These are phyloP conservation scores for Naganishia onofrii DNA, from an alignment of 768 basidiomycete species.

Conservation along the genomic window DNA sequence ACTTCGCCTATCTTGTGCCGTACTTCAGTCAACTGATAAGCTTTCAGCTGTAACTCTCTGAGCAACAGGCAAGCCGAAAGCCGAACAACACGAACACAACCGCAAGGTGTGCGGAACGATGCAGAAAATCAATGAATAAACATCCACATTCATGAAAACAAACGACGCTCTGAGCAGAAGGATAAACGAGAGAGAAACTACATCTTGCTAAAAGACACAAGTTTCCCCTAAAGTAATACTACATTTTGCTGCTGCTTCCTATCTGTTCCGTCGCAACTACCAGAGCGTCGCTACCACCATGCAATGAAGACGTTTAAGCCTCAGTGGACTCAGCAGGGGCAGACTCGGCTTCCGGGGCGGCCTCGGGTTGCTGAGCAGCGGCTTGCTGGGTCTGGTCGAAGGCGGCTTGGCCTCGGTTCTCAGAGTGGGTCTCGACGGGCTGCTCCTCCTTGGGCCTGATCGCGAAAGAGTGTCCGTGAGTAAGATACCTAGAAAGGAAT, in stretches of 20 bases:
- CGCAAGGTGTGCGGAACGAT: neutral
- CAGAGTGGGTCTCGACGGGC: constrained; percentile 81
- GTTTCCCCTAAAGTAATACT: constrained; percentile 8
- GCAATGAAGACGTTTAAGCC: constrained; percentile 3
- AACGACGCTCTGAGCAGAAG: neutral
- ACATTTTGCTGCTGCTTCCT: constrained; percentile 12
- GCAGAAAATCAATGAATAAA: constrained; percentile 27
- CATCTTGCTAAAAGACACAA: neutral
- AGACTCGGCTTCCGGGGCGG: constrained; percentile 32
- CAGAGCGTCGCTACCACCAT: constrained; percentile 11
- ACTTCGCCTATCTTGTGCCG: neutral
- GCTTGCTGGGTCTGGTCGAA: constrained; percentile 33
- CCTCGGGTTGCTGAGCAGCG: constrained; percentile 31
- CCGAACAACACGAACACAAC: neutral
- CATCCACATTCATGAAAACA: constrained; percentile 3
- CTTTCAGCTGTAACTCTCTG: neutral
- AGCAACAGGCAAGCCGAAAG: too few relatives aligned
- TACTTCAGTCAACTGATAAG: neutral
- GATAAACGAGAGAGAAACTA: constrained; percentile 20
- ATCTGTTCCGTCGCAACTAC: constrained; percentile 6
- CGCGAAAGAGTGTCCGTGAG: neutral
- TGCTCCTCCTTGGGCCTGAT: constrained; percentile 75
- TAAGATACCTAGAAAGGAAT: neutral
- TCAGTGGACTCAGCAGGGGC: constrained; percentile 21
- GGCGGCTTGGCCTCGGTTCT: constrained; percentile 60